Evolutionary conservation across 2,329 filamentous ascomycete species (phyloP), one percentile per base, ranked within the genome.

Genomic region (Aspergillus japonicus): DNA sequence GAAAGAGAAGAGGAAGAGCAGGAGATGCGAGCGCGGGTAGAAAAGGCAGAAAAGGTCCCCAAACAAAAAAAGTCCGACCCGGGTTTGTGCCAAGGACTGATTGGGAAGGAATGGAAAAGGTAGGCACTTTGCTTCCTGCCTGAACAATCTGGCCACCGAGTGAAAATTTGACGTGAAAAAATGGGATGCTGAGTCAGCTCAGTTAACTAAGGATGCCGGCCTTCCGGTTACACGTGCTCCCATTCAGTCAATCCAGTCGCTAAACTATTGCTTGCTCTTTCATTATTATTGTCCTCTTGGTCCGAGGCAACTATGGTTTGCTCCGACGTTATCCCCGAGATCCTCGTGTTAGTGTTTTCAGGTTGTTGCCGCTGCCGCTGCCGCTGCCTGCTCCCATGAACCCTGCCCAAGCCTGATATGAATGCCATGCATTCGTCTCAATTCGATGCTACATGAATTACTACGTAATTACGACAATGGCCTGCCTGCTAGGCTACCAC

Each of bases 61-160:
- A 63, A 70, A 64, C 63, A 64, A 63, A 66, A 61, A 53, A 64
- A 62, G 67, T 65, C 69, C 59, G 61, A 71, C 52, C 65, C 33
- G 56, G 58, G 19, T 47, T 62, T 53, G 33, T 56, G 62, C 60
- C 60, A 65, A 68, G 65, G 63, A 48, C 58, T 49, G 44, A 62
- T 51, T 49, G 21, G 48, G 48, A n/a, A 54, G 59, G 52, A 14
- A 49, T 29, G 39, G 11, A 54, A n/a, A 16, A 29, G 26, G 26
- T 8, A 29, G 26, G 26, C 26, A 29, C 26, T 29, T 29, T 8
- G 26, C 2, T 8, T 29, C 26, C 26, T 8, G 12, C 53, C 50
- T 52, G 26, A 52, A 29, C 14, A 39, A 29, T 52, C 12, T 23
- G 50, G 50, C 24, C 12, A 35, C 10, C 19, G 39, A n/a, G 19